phyloP scores from a whole-genome alignment of 768 basidiomycete species.

The Suillus decipiens region DNA sequence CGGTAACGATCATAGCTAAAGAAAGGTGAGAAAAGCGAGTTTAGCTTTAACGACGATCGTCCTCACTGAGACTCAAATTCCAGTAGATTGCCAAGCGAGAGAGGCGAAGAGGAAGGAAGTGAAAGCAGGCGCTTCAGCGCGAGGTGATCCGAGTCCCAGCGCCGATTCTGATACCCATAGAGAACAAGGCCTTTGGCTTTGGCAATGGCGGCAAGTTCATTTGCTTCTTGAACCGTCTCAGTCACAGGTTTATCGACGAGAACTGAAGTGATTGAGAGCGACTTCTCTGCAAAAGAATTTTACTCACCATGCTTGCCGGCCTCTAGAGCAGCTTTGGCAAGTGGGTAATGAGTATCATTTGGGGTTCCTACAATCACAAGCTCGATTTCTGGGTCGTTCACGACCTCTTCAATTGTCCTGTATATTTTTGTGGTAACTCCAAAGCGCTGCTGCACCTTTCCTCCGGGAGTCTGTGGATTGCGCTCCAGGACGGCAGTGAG shows the following conservation, averaged over 20 bases:
- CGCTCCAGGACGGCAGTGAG: conserved; percentile 78
- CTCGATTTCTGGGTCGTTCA: conserved; percentile 65
- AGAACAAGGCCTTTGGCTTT: conserved; percentile 59
- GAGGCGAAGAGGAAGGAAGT: conserved; percentile 50
- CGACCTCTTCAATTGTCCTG: conserved; percentile 57
- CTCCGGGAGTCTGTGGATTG: conserved; percentile 58
- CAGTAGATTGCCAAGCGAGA: conserved; percentile 59
- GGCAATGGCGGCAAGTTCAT: conserved; percentile 61
- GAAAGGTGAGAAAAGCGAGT: conserved; percentile 7
- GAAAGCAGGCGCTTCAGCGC: conserved; percentile 60
- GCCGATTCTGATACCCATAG: conserved; percentile 73
- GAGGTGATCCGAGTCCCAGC: conserved; percentile 80
- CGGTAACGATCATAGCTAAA: conserved; percentile 76
- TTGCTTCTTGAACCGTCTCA: conserved; percentile 57
- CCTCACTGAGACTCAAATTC: conserved; percentile 79
- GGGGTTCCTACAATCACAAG: conserved; percentile 70
- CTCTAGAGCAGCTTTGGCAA: conserved; percentile 63
- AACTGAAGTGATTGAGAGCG: conserved; percentile 39
- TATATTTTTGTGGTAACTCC: conserved; percentile 60
- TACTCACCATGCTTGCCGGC: conserved; percentile 72
- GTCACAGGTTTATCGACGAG: conserved; percentile 83
- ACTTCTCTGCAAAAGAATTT: neutral
- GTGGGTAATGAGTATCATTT: conserved; percentile 69
- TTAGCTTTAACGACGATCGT: neutral
- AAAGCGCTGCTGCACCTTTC: conserved; percentile 67